Evolutionary conservation across 768 basidiomycete species (phyloP).

Genomic region (Candolleomyces eurysporus): DNA sequence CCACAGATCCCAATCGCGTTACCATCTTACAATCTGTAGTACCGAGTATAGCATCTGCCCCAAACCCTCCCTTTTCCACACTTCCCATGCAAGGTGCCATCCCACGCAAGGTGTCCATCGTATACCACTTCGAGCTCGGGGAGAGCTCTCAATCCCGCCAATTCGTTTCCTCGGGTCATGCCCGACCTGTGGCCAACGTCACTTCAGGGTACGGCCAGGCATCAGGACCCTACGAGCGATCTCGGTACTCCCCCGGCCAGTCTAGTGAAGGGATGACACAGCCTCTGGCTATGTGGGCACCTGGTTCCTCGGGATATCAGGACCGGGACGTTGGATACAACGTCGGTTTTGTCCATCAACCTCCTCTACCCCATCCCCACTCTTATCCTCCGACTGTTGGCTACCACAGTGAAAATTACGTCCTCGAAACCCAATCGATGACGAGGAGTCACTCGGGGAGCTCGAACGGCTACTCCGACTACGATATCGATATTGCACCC

Average conservation of each 20-base stretch:
- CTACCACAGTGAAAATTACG: neutral
- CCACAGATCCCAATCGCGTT: constrained; percentile 48
- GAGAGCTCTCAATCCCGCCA: neutral
- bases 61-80: neutral
- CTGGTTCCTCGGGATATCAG: neutral
- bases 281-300: neutral
- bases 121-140: constrained; percentile 19
- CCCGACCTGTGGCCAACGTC: constrained; percentile 2
- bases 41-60: neutral
- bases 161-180: neutral
- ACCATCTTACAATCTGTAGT: constrained; percentile 50
- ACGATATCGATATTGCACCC: neutral
- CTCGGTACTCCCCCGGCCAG: neutral
- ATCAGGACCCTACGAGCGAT: neutral
- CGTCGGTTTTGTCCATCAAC: neutral
- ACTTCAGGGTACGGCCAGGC: neutral
- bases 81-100: neutral
- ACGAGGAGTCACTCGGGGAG: neutral
- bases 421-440: neutral
- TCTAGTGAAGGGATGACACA: neutral
- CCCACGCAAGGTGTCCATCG: constrained; percentile 16
- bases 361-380: neutral
- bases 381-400: neutral
- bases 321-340: neutral
- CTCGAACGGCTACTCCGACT: neutral